A percentile compares a stretch with the other conserved stretches of the same genome.
Conservation (phyloP, 495 filamentous ascomycete species). For the Amorphotheca resinae region DNA sequence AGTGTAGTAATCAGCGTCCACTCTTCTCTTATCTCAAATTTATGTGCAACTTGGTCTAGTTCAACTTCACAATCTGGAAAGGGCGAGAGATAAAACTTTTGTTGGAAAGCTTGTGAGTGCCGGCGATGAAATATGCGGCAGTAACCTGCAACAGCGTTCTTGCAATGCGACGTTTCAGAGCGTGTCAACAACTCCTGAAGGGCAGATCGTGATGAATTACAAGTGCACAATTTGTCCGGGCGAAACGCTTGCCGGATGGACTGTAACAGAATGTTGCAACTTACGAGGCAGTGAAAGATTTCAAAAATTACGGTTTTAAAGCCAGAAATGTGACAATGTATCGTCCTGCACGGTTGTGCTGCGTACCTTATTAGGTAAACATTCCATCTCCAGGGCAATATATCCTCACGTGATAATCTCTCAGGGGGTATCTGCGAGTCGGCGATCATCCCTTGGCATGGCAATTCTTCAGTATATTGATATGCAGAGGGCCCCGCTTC, state of each 20-base stretch:
- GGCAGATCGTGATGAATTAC: slow-evolving; percentile 1
- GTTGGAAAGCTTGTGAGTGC: neutral
- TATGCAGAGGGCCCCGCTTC: too few species aligned
- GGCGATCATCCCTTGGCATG: too few species aligned
- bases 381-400: too few species aligned
- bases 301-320: too few species aligned
- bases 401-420: too few species aligned
- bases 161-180: slow-evolving; percentile 8
- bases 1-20: neutral
- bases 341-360: too few species aligned
- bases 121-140: neutral
- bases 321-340: too few species aligned
- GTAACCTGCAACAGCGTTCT: slow-evolving; percentile 4
- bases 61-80: neutral
- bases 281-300: too few species aligned
- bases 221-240: neutral
- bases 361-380: too few species aligned
- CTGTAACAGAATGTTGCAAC: neutral
- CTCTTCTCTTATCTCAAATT: neutral
- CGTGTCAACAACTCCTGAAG: neutral
- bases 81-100: slow-evolving; percentile 5
- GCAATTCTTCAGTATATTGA: too few species aligned
- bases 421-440: too few species aligned
- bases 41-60: neutral
- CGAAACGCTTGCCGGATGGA: neutral